Evolutionary conservation across 306 rosid species (phyloP).

Genomic region (Dryas octopetala): DNA sequence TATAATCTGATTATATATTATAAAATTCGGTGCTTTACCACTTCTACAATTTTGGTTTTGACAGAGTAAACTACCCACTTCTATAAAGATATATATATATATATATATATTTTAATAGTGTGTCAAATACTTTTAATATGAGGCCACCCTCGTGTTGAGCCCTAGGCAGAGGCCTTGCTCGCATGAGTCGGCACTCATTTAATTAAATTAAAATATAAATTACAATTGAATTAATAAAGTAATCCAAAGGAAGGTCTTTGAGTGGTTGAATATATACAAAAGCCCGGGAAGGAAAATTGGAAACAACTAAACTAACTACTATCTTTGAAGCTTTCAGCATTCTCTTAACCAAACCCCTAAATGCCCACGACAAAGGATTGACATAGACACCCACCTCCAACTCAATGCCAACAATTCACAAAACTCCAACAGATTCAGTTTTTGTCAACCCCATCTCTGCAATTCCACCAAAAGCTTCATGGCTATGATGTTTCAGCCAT

Average conservation of each 20-base stretch:
- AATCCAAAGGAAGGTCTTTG: slow-evolving; percentile 20
- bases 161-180: too few relatives aligned
- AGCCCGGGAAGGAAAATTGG: slow-evolving; percentile 17
- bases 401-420: slow-evolving; percentile 24
- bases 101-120: too few relatives aligned
- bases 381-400: slow-evolving; percentile 2
- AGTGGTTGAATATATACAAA: slow-evolving; percentile 24
- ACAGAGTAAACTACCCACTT: background rate
- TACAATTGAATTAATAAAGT: background rate
- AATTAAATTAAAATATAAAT: background rate
- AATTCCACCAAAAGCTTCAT: slow-evolving; percentile 31
- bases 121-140: too few relatives aligned
- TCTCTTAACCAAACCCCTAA: slow-evolving; percentile 28
- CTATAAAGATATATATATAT: too few relatives aligned
- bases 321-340: slow-evolving; percentile 61
- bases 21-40: slow-evolving; percentile 1
- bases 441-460: background rate
- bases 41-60: slow-evolving; percentile 2
- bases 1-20: too few relatives aligned
- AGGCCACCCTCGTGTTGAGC: too few relatives aligned
- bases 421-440: slow-evolving; percentile 24
- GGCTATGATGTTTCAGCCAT: slow-evolving; percentile 39
- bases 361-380: slow-evolving; percentile 29
- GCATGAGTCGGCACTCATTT: background rate
- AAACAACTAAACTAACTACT: slow-evolving; percentile 33